Evolutionary conservation across 306 rosid species (phyloP), one percentile per base, ranked within the genome.

Genomic region (Astragalus glycyphyllos): DNA sequence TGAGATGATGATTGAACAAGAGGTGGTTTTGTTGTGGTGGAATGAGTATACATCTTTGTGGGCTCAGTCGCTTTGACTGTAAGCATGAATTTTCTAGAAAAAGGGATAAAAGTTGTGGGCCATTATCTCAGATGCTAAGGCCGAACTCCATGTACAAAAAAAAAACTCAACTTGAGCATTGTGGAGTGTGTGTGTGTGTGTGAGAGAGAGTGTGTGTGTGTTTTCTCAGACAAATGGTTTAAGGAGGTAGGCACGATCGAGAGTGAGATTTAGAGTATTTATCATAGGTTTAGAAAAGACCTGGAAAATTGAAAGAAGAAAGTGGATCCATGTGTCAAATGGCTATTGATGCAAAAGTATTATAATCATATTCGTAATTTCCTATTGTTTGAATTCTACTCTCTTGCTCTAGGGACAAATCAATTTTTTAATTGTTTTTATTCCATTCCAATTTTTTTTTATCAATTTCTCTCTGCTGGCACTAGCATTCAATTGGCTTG

Each of bases 381-480:
- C 38, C 38, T 35, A 35, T 86, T 53, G 32, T 85, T 78, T 68
- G 75, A 44, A 71, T 90, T 82, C 80, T 15, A n/a, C 32, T 37
- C 4, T 31, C 20, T 13, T 47, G 53, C 45, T 40, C 45, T 6
- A 40, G 45, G 8, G 45, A 40, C 11, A 40, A 40, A 40, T 0
- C 5, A 6, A 35, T 5, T 35, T 32, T 35, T 4, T 35, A 35
- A 5, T 4, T 35, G 23, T 35, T 35, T 35, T 35, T 6, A 35
- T 35, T 35, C 38, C 6, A 1, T 35, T 35, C 38, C 3, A 5
- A 35, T 35, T 35, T 35, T n/a, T n/a, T n/a, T 35, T 35, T 4
- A 35, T 6, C 7, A 35, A 35, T 35, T 35, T 35, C 38, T 3
- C 38, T 32, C 38, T 7, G 0, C 1, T 35, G 7, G 7, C 7